A percentile compares a stretch with the other conserved stretches of the same genome.
These are phyloP conservation scores for Penicillium italicum DNA, from an alignment of 2,329 filamentous ascomycete species.

Conservation along the genomic window DNA sequence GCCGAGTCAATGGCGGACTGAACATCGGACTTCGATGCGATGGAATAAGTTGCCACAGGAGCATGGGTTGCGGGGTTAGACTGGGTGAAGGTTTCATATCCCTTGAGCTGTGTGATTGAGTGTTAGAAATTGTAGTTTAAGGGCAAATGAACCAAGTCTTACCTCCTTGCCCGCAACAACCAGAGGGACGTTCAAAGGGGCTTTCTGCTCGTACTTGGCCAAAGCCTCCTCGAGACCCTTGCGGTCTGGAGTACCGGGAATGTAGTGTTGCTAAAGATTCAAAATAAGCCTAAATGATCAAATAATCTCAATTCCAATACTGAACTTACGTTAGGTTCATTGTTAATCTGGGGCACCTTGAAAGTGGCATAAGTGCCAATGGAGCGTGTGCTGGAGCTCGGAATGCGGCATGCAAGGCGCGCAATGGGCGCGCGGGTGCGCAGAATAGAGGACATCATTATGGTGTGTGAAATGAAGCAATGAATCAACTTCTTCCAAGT, in stretches of 20 bases:
- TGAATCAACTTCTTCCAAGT: not conserved
- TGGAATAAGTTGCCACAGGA: slow-evolving; percentile 77
- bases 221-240: slow-evolving; percentile 72
- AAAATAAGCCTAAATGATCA: slow-evolving; percentile 1
- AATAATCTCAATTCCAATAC: not conserved
- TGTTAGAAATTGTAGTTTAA: not conserved
- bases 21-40: slow-evolving; percentile 73
- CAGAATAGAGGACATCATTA: slow-evolving; percentile 31
- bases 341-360: slow-evolving; percentile 79
- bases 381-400: slow-evolving; percentile 23
- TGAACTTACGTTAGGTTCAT: slow-evolving; percentile 86
- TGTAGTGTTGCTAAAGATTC: slow-evolving; percentile 71
- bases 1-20: slow-evolving; percentile 76
- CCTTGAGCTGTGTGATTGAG: slow-evolving; percentile 27
- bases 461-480: slow-evolving; percentile 6
- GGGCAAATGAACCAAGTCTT: too few relatives aligned
- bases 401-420: slow-evolving; percentile 20
- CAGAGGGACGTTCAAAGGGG: slow-evolving; percentile 74
- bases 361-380: slow-evolving; percentile 70
- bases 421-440: slow-evolving; percentile 27
- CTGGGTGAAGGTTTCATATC: slow-evolving; percentile 53
- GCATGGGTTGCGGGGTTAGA: slow-evolving; percentile 79
- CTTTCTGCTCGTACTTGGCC: slow-evolving; percentile 63
- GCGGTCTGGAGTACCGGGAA: slow-evolving; percentile 75
- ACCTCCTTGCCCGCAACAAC: slow-evolving; percentile 80